phyloP scores from a whole-genome alignment of 2,329 filamentous ascomycete genomes.

The Beauveria sp. region DNA sequence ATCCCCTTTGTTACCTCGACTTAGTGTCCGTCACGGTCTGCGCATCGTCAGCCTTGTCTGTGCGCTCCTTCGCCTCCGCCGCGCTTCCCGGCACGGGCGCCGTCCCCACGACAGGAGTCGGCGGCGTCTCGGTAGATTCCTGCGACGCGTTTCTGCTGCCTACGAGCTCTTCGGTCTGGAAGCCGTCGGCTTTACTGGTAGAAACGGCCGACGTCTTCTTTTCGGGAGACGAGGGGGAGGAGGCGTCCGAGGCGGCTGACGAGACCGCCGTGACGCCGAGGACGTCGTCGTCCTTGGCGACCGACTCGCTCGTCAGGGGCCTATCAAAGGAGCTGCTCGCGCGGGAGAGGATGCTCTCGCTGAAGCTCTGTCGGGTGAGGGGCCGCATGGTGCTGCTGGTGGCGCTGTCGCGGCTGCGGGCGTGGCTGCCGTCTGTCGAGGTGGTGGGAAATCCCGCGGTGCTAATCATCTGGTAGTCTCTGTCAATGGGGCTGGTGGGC shows the following conservation, averaged over 20 bases:
- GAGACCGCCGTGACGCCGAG: constrained; percentile 9
- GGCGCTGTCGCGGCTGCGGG: constrained; percentile 9
- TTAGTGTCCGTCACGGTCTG: too few relatives aligned
- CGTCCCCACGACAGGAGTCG: neutral
- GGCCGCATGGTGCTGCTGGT: constrained; percentile 20
- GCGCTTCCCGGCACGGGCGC: neutral
- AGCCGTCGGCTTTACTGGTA: neutral
- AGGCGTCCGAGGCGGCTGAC: neutral
- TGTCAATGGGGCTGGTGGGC: constrained; percentile 30
- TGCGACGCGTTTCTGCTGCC: neutral
- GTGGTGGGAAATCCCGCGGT: constrained; percentile 21
- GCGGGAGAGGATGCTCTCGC: constrained; percentile 37
- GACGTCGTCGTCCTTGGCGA: neutral
- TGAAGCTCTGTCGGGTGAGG: constrained; percentile 34
- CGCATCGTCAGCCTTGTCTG: neutral
- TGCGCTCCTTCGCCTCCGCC: neutral
- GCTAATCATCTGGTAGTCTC: constrained; percentile 29
- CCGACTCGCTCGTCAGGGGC: constrained; percentile 13
- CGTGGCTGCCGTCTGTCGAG: constrained; percentile 21
- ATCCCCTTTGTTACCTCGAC: too few relatives aligned
- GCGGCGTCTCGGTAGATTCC: neutral
- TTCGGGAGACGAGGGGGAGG: neutral
- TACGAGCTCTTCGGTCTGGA: constrained; percentile 8
- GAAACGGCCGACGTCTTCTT: constrained; percentile 13
- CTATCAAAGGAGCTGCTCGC: constrained; percentile 23